Conservation (phyloP, 495 filamentous ascomycete genomes). For the Tuber calosporum region DNA sequence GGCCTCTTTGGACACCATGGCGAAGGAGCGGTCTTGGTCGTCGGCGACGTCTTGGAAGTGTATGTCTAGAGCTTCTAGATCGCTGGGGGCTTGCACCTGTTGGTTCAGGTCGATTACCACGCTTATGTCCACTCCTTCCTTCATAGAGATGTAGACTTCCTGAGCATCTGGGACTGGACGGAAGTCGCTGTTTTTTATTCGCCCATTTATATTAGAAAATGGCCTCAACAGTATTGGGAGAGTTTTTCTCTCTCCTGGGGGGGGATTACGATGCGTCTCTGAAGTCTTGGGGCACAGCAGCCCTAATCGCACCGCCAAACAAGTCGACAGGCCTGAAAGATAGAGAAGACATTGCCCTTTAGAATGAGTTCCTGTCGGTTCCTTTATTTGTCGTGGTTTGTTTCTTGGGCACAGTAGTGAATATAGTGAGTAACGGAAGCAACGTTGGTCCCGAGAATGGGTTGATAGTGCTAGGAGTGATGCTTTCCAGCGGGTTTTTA, state of each 20-base stretch:
- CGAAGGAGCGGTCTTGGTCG: conserved; percentile 20
- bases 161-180: conserved; percentile 91
- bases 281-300: conserved; percentile 65
- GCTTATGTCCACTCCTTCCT: conserved; percentile 63
- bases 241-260: too few species aligned
- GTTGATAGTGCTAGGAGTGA: neutral
- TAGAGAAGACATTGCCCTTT: neutral
- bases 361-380: neutral
- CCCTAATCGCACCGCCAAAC: conserved; percentile 57
- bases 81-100: conserved; percentile 50
- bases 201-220: neutral
- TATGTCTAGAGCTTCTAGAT: conserved; percentile 42
- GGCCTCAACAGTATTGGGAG: conserved; percentile 38
- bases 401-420: neutral
- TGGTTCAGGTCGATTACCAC: conserved; percentile 86
- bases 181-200: conserved; percentile 53
- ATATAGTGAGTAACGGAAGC: neutral
- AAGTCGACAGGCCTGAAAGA: conserved; percentile 48
- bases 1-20: conserved; percentile 18
- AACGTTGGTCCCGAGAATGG: neutral
- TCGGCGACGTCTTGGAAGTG: conserved; percentile 69
- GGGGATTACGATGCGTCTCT: conserved; percentile 58
- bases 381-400: neutral
- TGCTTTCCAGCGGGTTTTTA: conserved; percentile 5
- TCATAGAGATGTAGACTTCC: conserved; percentile 78